Evolutionary conservation across 169 alveolate genomes (phyloP), one percentile per base, ranked within the genome.

Genomic region (Plasmodium ovale): DNA sequence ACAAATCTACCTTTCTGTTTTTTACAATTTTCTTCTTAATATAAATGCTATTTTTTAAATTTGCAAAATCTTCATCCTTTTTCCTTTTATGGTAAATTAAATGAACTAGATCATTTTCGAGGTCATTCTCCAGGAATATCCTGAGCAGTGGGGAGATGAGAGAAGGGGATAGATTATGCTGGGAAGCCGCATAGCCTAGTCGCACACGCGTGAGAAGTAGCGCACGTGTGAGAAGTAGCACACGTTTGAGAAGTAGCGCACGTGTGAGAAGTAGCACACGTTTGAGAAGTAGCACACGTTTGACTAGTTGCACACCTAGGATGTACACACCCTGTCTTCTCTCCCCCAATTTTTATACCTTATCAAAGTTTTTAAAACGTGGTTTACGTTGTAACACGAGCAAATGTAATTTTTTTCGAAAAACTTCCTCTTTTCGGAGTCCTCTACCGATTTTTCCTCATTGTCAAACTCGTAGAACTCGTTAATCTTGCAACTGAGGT

Each of bases 371-470:
- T 79, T 79, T 44, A 79, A 79, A 54, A 79, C 42, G n/a, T 79
- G 89, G 31, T 69, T 79, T 39, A 79, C 35, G 49, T 70, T 79
- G 39, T 56, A 69, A 44, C 72, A 79, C 19, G 89, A 79, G n/a
- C 89, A 79, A 5, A 79, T 31, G 44, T 64, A 79, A 69, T 79
- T 79, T 37, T 53, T 79, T 44, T 79, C 89, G 42, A 79, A 79
- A 33, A 79, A 79, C 58, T 79, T 79, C 42, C 25, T 79, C 44
- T 70, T 79, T 21, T 79, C 82, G 9, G 44, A 31, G 58, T 79
- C 89, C 2, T 79, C 89, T 25, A 49, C 70, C 29, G 39, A 29
- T 10, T 51, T 4, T 33, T 79, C 89, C 31, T 62, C 49, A 10
- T 79, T 82, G 29, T 79, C 89, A 65, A 79, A 79, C 9, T 79